Conservation (phyloP, 1,284 basidiomycete species). For the Ustilago tritici region DNA sequence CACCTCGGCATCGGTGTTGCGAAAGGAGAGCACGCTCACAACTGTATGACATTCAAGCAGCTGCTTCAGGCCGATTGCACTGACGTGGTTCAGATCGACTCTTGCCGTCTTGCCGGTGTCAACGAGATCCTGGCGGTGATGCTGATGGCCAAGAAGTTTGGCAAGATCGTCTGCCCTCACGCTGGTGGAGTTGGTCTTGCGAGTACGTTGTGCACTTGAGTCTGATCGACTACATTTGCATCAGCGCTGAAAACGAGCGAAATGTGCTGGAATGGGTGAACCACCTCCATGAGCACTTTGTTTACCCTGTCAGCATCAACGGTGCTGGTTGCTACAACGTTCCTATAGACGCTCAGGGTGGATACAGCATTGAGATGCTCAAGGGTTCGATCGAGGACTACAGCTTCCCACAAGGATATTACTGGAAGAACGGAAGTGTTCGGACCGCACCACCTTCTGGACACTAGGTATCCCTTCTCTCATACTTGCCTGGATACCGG, state of each 20-base stretch:
- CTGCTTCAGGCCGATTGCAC: slow-evolving; percentile 91
- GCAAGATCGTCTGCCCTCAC: slow-evolving; percentile 80
- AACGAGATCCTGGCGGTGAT: slow-evolving; percentile 93
- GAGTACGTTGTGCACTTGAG: slow-evolving; percentile 85
- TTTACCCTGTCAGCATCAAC: slow-evolving; percentile 90
- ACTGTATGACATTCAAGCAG: slow-evolving; percentile 94
- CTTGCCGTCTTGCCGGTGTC: slow-evolving; percentile 89
- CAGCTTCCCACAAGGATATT: slow-evolving; percentile 70
- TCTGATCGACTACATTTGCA: slow-evolving; percentile 84
- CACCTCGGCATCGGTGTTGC: slow-evolving; percentile 90
- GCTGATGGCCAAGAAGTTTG: slow-evolving; percentile 88
- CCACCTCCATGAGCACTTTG: slow-evolving; percentile 93
- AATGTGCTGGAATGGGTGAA: slow-evolving; percentile 84
- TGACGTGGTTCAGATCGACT: slow-evolving; percentile 96
- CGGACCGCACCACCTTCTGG: slow-evolving; percentile 48
- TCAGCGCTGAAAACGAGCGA: slow-evolving; percentile 90
- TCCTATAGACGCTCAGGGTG: slow-evolving; percentile 73
- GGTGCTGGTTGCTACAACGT: slow-evolving; percentile 85
- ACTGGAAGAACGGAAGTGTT: slow-evolving; percentile 68
- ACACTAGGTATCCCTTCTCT: slow-evolving; percentile 20
- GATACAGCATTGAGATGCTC: slow-evolving; percentile 72
- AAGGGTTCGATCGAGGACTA: slow-evolving; percentile 71
- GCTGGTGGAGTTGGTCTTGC: slow-evolving; percentile 95
- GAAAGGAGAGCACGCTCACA: slow-evolving; percentile 95
- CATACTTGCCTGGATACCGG: neutral